Conservation (phyloP, 2,329 filamentous ascomycete genomes). For the Thelonectria discophora region DNA sequence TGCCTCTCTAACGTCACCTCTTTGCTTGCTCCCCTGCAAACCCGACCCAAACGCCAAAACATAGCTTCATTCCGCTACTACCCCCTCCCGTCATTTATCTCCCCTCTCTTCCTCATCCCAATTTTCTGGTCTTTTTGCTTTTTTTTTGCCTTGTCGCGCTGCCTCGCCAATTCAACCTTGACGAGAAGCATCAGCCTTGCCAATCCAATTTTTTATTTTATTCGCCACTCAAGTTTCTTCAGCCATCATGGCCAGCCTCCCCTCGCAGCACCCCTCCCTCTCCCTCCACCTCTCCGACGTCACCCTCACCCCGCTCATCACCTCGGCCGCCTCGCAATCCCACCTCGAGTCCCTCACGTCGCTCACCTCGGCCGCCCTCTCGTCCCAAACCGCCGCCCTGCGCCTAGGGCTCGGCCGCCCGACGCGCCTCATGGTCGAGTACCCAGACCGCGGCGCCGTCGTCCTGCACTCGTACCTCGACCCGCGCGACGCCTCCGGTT, state of each 20-base stretch:
- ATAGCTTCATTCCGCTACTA: background rate
- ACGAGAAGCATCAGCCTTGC: background rate
- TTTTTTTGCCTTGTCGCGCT: too few relatives aligned
- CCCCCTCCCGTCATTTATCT: background rate
- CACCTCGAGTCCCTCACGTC: conserved; percentile 61
- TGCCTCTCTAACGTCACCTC: conserved; percentile 20
- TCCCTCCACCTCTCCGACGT: conserved; percentile 67
- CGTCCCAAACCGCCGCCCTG: conserved; percentile 60
- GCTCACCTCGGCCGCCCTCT: conserved; percentile 62
- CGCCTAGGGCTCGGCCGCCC: conserved; percentile 63
- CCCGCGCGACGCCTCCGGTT: conserved; percentile 41
- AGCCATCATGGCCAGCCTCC: conserved; percentile 50
- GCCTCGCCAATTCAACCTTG: background rate
- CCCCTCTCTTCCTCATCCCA: background rate
- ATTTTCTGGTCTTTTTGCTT: too few relatives aligned
- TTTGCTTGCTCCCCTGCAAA: too few relatives aligned
- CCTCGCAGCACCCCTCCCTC: conserved; percentile 60
- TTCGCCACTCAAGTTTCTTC: too few relatives aligned
- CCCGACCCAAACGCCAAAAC: background rate
- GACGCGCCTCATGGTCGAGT: conserved; percentile 68
- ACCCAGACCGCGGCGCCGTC: conserved; percentile 54
- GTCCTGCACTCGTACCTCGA: conserved; percentile 59
- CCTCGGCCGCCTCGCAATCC: conserved; percentile 56
- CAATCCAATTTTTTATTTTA: too few relatives aligned
- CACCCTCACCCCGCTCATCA: conserved; percentile 65